Conservation (phyloP, 352 stramenopile species). For the Phytophthora capsici region DNA sequence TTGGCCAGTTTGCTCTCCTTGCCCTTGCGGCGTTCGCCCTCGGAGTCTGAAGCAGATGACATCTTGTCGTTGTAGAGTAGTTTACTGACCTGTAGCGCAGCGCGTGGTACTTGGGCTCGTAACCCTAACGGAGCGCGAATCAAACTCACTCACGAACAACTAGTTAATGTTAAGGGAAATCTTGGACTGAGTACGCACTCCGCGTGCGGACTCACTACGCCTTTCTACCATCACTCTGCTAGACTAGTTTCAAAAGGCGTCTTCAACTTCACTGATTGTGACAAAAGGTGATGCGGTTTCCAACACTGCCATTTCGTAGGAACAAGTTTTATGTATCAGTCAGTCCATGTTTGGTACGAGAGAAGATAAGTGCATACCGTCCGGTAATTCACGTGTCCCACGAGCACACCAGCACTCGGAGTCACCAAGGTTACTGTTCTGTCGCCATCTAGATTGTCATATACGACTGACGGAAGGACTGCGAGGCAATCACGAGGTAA, state of each 20-base stretch:
- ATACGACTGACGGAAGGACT: slow-evolving; percentile 59
- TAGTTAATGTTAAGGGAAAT: too few relatives aligned
- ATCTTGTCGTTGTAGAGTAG: slow-evolving; percentile 10
- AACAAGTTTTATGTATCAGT: background rate
- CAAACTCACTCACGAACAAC: background rate
- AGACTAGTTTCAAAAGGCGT: too few relatives aligned
- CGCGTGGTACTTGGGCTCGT: background rate
- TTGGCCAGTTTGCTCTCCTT: too few relatives aligned
- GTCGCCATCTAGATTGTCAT: slow-evolving; percentile 62
- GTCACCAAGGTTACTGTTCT: slow-evolving; percentile 46
- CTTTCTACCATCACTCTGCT: too few relatives aligned
- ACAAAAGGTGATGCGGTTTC: too few relatives aligned
- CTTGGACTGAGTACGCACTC: too few relatives aligned
- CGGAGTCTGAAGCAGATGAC: slow-evolving; percentile 12
- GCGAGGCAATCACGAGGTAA: background rate
- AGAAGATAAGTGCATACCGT: slow-evolving; percentile 23
- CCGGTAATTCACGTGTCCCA: slow-evolving; percentile 61
- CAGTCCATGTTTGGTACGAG: background rate
- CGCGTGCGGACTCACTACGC: too few relatives aligned
- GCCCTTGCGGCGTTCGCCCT: too few relatives aligned
- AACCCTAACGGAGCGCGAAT: background rate
- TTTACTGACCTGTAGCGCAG: slow-evolving; percentile 3
- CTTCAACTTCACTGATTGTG: too few relatives aligned
- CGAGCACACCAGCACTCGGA: slow-evolving; percentile 48
- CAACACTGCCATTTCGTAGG: slow-evolving; percentile 28